These are phyloP conservation scores for Xerophyta viscosa DNA, from an alignment of 106 monocot genomes.

Conservation along the genomic window DNA sequence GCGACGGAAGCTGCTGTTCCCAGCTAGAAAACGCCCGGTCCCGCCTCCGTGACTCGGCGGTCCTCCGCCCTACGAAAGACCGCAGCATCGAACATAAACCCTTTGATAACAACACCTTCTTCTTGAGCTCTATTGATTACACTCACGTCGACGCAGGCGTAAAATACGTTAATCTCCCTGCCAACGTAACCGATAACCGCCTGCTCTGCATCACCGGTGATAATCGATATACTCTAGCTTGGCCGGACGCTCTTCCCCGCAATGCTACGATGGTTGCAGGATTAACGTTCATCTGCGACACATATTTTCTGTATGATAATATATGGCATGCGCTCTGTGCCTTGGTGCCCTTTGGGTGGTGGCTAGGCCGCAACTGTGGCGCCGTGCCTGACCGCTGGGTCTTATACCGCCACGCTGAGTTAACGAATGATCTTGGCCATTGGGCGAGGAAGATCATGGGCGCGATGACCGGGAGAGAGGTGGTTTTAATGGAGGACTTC, in stretches of 20 bases:
- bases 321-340: slow-evolving; percentile 33
- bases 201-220: slow-evolving; percentile 14
- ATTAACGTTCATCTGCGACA: slow-evolving; percentile 32
- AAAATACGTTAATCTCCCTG: slow-evolving; percentile 16
- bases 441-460: slow-evolving; percentile 29
- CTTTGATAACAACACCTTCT: slow-evolving; percentile 18
- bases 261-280: slow-evolving; percentile 6
- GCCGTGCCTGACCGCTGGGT: slow-evolving; percentile 33
- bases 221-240: slow-evolving; percentile 12
- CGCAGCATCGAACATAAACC: slow-evolving; percentile 13
- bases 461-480: slow-evolving; percentile 13
- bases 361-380: slow-evolving; percentile 22
- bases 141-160: slow-evolving; percentile 13
- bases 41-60: background rate
- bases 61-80: slow-evolving; percentile 19
- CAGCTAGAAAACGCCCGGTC: background rate
- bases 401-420: slow-evolving; percentile 35
- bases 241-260: slow-evolving; percentile 8
- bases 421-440: slow-evolving; percentile 10
- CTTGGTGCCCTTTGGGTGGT: slow-evolving; percentile 24
- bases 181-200: background rate
- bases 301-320: slow-evolving; percentile 39
- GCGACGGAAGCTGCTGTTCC: background rate
- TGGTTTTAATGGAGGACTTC: slow-evolving; percentile 11
- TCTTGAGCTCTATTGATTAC: slow-evolving; percentile 36